Evolutionary conservation across 2,329 filamentous ascomycete genomes (phyloP), one percentile per base, ranked within the genome.

Genomic region (Seiridium cupressi): DNA sequence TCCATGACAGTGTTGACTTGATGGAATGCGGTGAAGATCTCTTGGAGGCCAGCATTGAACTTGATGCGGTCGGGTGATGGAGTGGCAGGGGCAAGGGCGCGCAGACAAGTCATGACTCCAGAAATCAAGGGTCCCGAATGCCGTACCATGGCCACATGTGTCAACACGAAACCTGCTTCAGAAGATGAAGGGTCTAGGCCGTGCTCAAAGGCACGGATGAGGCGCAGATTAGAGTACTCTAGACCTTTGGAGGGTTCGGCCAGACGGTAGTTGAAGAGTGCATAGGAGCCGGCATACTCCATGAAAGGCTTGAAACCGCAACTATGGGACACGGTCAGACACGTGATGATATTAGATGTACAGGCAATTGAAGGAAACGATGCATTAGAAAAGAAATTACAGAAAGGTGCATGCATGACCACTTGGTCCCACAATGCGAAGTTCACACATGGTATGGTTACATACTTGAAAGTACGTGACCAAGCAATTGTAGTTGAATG

Each of bases 101-200:
- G 83, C 32, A 96, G 81, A 55, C 89, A 38, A 56, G 86, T 81
- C 51, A 92, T 82, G 3, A 88, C 85, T 38, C 92, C 92, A 47
- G 85, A 83, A 51, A 97, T 87, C 1, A 98, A 81, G 1, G 87
- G 85, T 0, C 89, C 89, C 0, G 93, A 93, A 75, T 96, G 87
- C 72, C 88, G 89, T 55, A 97, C 94, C 93, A 97, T 98, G 75
- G 96, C 92, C 56, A 98, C 88, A 74, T 97, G 94, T 4, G 95
- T 93, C 10, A 97, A 84, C n/a, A 97, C 92, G 73, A 98, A 97
- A 55, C 94, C 94, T 1, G 94, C 94, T 75, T 97, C 94, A 6
- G 93, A 97, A 3, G 92, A 96, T 38, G 83, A 84, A 0, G 91
- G 91, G 73, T 97, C 91, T 7, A 97, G 86, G 11, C 94, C 94